A percentile compares a stretch with the other conserved stretches of the same genome.
phyloP scores from a whole-genome alignment of 192 early-diverging fungal genomes.

The Coemansia sp. region DNA sequence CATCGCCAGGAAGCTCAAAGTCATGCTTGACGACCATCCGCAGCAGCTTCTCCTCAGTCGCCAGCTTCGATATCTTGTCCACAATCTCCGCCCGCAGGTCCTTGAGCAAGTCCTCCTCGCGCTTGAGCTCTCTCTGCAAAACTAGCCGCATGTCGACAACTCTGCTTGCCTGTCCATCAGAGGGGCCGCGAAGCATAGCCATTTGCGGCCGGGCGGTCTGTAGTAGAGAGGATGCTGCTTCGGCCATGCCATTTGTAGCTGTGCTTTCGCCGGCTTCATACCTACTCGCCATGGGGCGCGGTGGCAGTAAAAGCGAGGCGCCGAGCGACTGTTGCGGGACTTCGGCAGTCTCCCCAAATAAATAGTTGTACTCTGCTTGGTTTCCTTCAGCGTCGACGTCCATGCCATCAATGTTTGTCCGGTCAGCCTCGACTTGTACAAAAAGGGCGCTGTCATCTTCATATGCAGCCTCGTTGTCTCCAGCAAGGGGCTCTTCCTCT shows the following conservation, averaged over 20 bases:
- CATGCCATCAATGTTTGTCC: constrained; percentile 16
- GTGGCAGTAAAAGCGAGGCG: constrained; percentile 17
- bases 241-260: neutral
- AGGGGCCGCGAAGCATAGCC: neutral
- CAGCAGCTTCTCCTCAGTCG: constrained; percentile 45
- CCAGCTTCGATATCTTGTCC: constrained; percentile 45
- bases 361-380: constrained; percentile 40
- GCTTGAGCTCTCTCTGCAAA: constrained; percentile 44
- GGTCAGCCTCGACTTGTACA: constrained; percentile 1
- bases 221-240: neutral
- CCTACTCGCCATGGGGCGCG: constrained; percentile 6
- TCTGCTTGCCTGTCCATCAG: constrained; percentile 4
- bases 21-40: constrained; percentile 47
- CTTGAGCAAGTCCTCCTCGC: constrained; percentile 44
- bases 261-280: neutral
- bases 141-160: constrained; percentile 47
- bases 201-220: constrained; percentile 1
- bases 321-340: constrained; percentile 16
- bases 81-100: constrained; percentile 38
- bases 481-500: constrained; percentile 43
- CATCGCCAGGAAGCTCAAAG: constrained; percentile 36
- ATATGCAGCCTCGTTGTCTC: neutral
- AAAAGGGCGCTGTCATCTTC: neutral
- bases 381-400: constrained; percentile 43
- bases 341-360: constrained; percentile 42